Evolutionary conservation across 345 rosid species (phyloP), one percentile per base, ranked within the genome.

Genomic region (Moricandia arvensis): DNA sequence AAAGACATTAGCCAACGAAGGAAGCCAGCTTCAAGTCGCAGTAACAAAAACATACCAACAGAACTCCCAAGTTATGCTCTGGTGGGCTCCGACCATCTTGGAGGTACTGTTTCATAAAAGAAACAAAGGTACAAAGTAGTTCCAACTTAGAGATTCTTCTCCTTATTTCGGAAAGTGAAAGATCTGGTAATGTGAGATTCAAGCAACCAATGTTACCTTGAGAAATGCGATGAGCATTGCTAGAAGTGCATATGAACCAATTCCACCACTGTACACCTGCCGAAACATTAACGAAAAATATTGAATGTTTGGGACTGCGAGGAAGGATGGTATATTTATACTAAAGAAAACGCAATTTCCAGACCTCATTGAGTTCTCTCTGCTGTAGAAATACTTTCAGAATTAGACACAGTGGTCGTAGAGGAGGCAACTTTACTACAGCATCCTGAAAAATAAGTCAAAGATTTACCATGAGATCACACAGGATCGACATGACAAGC

Each of bases 311-410:
- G 1, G 62, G 26, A 38, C 43, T 8, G 45, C 6, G 72, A 64
- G 66, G 33, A 7, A 2, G 5, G 62, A 43, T 4, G 69, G 24
- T 21, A 18, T 30, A 54, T n/a, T n/a, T 15, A n/a, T 68, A 64
- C 11, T 10, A 27, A 34, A 15, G 12, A 11, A 69, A 66, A 27
- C 24, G 8, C 11, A 53, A 41, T 57, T 5, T 66, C 61, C 76
- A 77, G 58, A 94, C 98, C 96, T 94, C 98, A 73, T 94, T 94
- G 53, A 90, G 87, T 62, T 87, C 97, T 80, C 98, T 91, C 75
- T 94, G 98, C 74, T 94, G 98, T 73, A 94, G 80, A 82, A 94
- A 94, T 4, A 90, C 91, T 90, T 94, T 94, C 83, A 94, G 75
- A 74, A 90, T 91, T 71, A 91, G 82, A 77, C 96, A 91, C 68